Base-by-base conservation (phyloP, 2,329 filamentous ascomycete species). In the Alternaria solani region DNA sequence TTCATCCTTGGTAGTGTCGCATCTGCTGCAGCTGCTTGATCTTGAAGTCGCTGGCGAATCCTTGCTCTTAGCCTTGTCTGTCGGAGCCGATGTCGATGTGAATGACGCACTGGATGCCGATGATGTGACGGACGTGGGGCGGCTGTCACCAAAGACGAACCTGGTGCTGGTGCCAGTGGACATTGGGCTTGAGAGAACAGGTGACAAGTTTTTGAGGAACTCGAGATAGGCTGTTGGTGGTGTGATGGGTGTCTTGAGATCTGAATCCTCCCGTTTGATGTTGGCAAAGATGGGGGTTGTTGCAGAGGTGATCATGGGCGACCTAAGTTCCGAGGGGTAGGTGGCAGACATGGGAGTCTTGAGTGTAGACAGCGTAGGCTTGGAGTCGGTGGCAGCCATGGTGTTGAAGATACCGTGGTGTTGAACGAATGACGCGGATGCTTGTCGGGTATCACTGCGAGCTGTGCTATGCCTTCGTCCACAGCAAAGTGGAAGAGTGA, bases 171-270 rank as follows among this genome's bases (percentile, higher is more conserved):
- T 84, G 59, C 82, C 81, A 41, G 89, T 86, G 48, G 87, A 83
- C 47, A 87, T 81, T 8, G 91, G 91, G 64, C 89, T 93, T 74
- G 89, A 87, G 59, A 93, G 84, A 18, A 90, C 83, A 1, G 87
- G 86, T 1, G 87, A 90, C 80, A 96, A 88, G 61, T 89, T 89
- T 81, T 93, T 94, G 64, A 98, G 88, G 75, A 97, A 98, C 74
- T 98, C 93, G 68, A 92, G 90, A 77, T 98, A 98, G 59, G 94
- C 94, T 23, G 87, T 84, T 3, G 94, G 94, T 53, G 94, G 94
- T 52, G 91, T 96, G 78, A 98, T 96, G 49, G 94, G 94, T 5
- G 94, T 97, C 81, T 89, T 90, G 59, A 88, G 80, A 44, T 84
- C 62, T 2, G 57, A 60, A 60, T 89, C 86, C 68, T 91, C 86